A percentile compares a stretch with the other conserved stretches of the same genome.
phyloP scores from a whole-genome alignment of 805 yeast genomes.

The Alloascoidea hylecoeti region DNA sequence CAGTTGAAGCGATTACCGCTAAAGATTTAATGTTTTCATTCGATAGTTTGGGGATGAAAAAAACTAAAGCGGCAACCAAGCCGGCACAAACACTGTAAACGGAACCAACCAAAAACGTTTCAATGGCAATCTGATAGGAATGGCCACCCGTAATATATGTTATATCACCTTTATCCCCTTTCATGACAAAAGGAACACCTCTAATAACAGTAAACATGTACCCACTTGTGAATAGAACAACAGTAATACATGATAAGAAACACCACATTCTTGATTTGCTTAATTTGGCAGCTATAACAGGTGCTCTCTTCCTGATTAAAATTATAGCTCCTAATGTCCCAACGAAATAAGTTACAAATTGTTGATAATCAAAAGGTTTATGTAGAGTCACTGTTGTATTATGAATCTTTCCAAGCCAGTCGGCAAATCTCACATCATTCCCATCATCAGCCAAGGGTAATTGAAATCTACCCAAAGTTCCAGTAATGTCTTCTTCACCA shows the following conservation, averaged over 20 bases:
- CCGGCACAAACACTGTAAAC: conserved; percentile 26
- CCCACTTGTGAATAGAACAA: conserved; percentile 74
- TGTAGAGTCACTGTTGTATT: conserved; percentile 12
- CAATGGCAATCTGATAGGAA: conserved; percentile 70
- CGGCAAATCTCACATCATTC: conserved; percentile 4
- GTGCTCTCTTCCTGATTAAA: conserved; percentile 6
- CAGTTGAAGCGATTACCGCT: conserved; percentile 29
- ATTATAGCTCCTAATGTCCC: conserved; percentile 22
- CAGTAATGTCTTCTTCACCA: conserved; percentile 19
- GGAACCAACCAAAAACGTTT: conserved; percentile 74
- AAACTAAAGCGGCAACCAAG: background rate
- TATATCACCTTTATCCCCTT: conserved; percentile 22
- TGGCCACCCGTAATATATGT: conserved; percentile 53
- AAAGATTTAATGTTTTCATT: conserved; percentile 31
- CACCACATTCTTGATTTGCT: conserved; percentile 60
- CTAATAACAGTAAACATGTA: conserved; percentile 90
- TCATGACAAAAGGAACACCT: conserved; percentile 38
- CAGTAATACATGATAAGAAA: conserved; percentile 38
- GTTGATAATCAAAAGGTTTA: conserved; percentile 24
- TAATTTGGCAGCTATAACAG: conserved; percentile 23
- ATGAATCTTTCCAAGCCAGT: conserved; percentile 8
- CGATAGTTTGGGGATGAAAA: conserved; percentile 26
- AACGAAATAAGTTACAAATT: conserved; percentile 16
- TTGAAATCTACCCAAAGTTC: conserved; percentile 3
- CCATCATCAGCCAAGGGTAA: background rate